Percentiles rank a stretch among this genome's conserved stretches.
Conservation (phyloP, 139 green algal genomes). For the Chlorella ohadii region DNA sequence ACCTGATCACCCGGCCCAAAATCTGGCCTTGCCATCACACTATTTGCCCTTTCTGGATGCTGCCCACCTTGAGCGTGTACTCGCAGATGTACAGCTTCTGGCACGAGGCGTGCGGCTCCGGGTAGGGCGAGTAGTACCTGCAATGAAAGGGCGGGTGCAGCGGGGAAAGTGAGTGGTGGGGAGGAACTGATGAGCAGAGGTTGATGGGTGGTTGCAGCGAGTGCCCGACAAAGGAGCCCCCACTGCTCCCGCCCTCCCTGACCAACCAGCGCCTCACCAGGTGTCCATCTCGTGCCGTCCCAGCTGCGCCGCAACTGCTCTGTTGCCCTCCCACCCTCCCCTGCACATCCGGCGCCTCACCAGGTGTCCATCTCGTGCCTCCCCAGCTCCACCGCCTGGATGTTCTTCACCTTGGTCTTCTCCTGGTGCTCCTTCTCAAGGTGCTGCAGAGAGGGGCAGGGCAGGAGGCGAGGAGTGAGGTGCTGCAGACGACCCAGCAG, state of each 20-base stretch:
- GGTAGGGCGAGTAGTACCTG: slow-evolving; percentile 75
- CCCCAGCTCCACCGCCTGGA: slow-evolving; percentile 62
- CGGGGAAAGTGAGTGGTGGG: neutral
- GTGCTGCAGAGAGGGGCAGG: slow-evolving; percentile 41
- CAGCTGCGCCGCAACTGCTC: slow-evolving; percentile 41
- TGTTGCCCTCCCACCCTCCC: neutral
- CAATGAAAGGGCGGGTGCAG: neutral
- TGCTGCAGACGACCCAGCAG: neutral
- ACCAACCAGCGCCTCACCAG: slow-evolving; percentile 20
- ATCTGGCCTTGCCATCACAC: no score
- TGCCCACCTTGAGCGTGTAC: slow-evolving; percentile 81
- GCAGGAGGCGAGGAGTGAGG: neutral
- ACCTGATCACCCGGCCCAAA: no score
- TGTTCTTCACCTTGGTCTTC: slow-evolving; percentile 82
- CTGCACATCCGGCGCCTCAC: neutral
- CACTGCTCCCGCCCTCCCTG: neutral
- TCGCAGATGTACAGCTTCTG: slow-evolving; percentile 94
- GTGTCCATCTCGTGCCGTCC: slow-evolving; percentile 72
- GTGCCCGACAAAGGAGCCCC: neutral
- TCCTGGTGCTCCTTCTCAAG: slow-evolving; percentile 80
- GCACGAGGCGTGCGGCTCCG: slow-evolving; percentile 58
- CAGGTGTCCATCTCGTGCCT: slow-evolving; percentile 71
- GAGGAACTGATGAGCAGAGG: no score
- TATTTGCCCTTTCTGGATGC: no score
- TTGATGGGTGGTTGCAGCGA: no score